phyloP scores from a whole-genome alignment of 306 rosid genomes.

The Citrullus mucosospermus region DNA sequence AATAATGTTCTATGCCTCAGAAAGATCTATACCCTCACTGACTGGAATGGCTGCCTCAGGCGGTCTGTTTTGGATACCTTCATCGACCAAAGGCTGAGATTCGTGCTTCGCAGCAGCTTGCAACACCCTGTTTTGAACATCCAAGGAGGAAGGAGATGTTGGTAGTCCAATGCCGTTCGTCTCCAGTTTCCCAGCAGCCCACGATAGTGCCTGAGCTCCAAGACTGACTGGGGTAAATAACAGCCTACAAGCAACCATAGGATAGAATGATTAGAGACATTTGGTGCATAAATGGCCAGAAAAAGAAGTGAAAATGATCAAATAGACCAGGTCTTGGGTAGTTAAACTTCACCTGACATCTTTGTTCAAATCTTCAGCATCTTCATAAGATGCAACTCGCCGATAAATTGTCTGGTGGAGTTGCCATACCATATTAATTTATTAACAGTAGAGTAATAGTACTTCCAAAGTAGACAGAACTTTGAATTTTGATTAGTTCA shows the following conservation, averaged over 20 bases:
- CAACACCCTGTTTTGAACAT: conserved; percentile 78
- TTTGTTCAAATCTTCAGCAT: conserved; percentile 47
- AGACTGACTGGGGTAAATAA: conserved; percentile 54
- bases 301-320: neutral
- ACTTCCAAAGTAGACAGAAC: conserved; percentile 9
- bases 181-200: conserved; percentile 89
- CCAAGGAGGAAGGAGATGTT: conserved; percentile 87
- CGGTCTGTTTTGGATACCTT: conserved; percentile 39
- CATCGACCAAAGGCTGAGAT: conserved; percentile 73
- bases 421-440: conserved; percentile 4
- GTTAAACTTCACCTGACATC: conserved; percentile 49
- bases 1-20: conserved; percentile 25
- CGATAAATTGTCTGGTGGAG: conserved; percentile 49
- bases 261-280: neutral
- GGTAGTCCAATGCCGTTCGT: conserved; percentile 70
- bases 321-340: conserved; percentile 6
- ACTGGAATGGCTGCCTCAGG: conserved; percentile 34
- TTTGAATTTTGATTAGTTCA: neutral
- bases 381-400: conserved; percentile 52
- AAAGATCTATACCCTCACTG: conserved; percentile 38
- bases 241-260: conserved; percentile 30
- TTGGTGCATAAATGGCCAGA: neutral
- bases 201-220: conserved; percentile 66
- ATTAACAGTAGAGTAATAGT: neutral
- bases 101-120: conserved; percentile 97